Evolutionary conservation across 75 land plant genomes (phyloP).

Genomic region (Chamaecyparis obtusa): DNA sequence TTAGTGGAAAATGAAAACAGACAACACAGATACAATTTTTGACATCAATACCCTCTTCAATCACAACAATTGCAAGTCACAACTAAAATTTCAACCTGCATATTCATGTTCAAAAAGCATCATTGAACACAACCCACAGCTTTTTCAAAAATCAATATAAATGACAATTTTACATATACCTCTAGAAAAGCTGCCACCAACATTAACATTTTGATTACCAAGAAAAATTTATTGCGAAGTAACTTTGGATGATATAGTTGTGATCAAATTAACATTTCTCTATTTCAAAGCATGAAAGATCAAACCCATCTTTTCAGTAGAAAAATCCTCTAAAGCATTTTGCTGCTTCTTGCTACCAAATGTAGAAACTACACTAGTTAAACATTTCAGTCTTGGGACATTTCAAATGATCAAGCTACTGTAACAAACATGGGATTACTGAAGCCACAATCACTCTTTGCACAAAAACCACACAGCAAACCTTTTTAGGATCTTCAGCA

Average conservation of each 20-base stretch:
- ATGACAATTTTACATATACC: not conserved
- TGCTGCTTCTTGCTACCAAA: slow-evolving; percentile 39
- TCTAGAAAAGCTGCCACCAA: not conserved
- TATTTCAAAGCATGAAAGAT: too few species aligned
- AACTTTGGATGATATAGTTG: not conserved
- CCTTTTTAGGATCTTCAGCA: too few species aligned
- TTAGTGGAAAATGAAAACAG: slow-evolving; percentile 80
- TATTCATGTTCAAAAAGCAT: too few species aligned
- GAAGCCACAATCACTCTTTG: slow-evolving; percentile 5
- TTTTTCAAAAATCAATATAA: not conserved
- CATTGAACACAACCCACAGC: too few species aligned
- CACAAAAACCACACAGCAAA: not conserved
- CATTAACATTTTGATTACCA: not conserved
- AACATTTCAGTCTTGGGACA: slow-evolving; percentile 37
- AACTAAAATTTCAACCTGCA: slow-evolving; percentile 74
- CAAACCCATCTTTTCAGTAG: slow-evolving; percentile 50
- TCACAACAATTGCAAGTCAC: slow-evolving; percentile 61
- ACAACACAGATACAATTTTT: slow-evolving; percentile 82
- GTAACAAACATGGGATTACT: slow-evolving; percentile 44
- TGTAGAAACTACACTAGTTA: slow-evolving; percentile 36
- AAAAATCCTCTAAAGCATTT: slow-evolving; percentile 47
- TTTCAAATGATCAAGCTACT: slow-evolving; percentile 41
- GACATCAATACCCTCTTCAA: slow-evolving; percentile 87
- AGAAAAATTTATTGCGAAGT: not conserved
- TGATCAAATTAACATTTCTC: too few species aligned